Conservation (phyloP, 345 rosid genomes). For the Syzygium grande region DNA sequence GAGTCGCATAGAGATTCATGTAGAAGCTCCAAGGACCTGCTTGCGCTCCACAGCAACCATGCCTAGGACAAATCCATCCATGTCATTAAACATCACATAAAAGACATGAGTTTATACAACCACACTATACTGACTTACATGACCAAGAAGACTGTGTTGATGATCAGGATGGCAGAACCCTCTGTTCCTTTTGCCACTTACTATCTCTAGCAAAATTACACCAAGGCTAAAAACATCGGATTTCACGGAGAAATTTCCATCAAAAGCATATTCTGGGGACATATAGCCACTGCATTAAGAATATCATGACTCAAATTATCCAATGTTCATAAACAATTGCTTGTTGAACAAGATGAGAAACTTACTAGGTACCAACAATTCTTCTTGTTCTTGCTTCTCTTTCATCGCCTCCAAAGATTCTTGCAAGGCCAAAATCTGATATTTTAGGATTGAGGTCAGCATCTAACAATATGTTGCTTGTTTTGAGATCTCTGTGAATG, state of each 20-base stretch:
- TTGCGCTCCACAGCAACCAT: constrained; percentile 16
- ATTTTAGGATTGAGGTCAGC: background rate
- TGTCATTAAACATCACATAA: background rate
- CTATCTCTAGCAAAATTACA: constrained; percentile 5
- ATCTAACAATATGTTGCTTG: background rate
- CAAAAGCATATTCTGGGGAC: background rate
- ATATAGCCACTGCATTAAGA: background rate
- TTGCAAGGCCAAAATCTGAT: background rate
- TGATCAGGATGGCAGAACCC: constrained; percentile 7
- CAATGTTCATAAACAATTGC: no score
- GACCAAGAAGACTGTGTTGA: constrained; percentile 6
- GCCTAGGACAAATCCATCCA: constrained; percentile 5
- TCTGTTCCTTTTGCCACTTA: constrained; percentile 7
- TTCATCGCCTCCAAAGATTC: background rate
- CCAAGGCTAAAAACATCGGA: background rate
- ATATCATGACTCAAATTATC: background rate
- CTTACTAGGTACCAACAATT: background rate
- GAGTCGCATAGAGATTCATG: background rate
- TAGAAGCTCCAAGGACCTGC: background rate
- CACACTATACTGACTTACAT: background rate
- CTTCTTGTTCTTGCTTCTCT: background rate
- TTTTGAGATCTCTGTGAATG: background rate
- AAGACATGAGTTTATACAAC: background rate
- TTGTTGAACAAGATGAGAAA: background rate
- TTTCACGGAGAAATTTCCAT: background rate